These are phyloP conservation scores for Persicaria tinctoria DNA, from an alignment of 148 eudicot species.

Conservation along the genomic window DNA sequence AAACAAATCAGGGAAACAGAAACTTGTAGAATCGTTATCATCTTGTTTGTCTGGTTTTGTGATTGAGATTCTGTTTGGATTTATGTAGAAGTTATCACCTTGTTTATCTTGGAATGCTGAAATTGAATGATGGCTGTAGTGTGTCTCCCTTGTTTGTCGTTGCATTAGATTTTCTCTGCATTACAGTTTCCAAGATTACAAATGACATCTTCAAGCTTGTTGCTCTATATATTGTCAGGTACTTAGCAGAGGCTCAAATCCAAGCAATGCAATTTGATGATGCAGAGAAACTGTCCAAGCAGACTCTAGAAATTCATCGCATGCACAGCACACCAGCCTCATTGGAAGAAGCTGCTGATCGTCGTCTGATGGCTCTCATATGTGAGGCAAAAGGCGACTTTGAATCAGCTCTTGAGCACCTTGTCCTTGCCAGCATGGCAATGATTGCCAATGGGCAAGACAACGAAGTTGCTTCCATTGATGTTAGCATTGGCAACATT, in stretches of 20 bases:
- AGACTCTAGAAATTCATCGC: constrained; percentile 88
- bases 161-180: background rate
- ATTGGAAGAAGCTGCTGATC: constrained; percentile 95
- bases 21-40: background rate
- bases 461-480: constrained; percentile 87
- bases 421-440: constrained; percentile 96
- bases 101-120: background rate
- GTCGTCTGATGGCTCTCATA: constrained; percentile 94
- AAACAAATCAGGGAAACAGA: background rate
- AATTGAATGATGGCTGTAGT: background rate
- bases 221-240: constrained; percentile 34
- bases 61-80: background rate
- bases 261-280: constrained; percentile 98
- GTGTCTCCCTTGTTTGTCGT: background rate
- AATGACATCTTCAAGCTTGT: background rate
- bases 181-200: background rate
- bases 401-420: constrained; percentile 91
- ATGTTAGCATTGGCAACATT: constrained; percentile 87
- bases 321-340: constrained; percentile 92
- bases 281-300: constrained; percentile 75
- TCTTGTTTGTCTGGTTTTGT: background rate
- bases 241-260: constrained; percentile 93
- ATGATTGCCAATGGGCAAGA: constrained; percentile 99
- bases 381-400: constrained; percentile 89
- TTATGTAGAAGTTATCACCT: background rate